Percentiles rank a stretch among this genome's conserved stretches.
Conservation (phyloP, 2,329 filamentous ascomycete species). For the Cercospora sesami region DNA sequence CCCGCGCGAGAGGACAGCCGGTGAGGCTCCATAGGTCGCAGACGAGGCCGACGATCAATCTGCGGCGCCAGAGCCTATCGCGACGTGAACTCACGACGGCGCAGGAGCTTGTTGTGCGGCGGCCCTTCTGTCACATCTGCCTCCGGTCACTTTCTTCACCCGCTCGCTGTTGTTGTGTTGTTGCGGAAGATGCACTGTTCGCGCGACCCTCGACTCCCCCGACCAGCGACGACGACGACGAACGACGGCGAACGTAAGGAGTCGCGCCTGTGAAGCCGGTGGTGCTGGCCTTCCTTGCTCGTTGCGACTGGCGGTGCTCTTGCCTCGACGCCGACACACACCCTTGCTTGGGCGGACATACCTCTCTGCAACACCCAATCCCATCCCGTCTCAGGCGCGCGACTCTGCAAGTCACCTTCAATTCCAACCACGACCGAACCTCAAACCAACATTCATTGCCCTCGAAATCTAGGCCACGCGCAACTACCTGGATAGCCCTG, state of each 20-base stretch:
- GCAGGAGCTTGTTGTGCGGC: constrained; percentile 18
- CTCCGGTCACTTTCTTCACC: not conserved
- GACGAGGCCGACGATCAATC: constrained; percentile 20
- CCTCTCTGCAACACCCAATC: not conserved
- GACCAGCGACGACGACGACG: not conserved
- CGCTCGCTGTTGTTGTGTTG: not conserved
- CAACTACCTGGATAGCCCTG: not conserved
- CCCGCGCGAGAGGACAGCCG: constrained; percentile 9
- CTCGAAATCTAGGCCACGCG: constrained; percentile 1
- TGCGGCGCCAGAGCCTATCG: constrained; percentile 20
- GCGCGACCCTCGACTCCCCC: not conserved
- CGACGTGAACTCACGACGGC: constrained; percentile 15
- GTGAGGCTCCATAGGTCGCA: constrained; percentile 14
- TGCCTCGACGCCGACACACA: constrained; percentile 1
- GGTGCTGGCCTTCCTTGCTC: not conserved
- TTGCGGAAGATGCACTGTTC: not conserved
- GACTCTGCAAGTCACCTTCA: not conserved
- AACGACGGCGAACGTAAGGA: not conserved
- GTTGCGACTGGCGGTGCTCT: not conserved
- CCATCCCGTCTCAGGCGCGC: not conserved
- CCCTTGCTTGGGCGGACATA: constrained; percentile 10
- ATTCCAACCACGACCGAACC: not conserved
- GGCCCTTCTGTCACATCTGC: constrained; percentile 15
- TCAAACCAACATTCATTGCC: constrained; percentile 11
- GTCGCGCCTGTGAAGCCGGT: not conserved